Evolutionary conservation across 1,284 basidiomycete species (phyloP).

Genomic region (Fomitopsis schrenkii): DNA sequence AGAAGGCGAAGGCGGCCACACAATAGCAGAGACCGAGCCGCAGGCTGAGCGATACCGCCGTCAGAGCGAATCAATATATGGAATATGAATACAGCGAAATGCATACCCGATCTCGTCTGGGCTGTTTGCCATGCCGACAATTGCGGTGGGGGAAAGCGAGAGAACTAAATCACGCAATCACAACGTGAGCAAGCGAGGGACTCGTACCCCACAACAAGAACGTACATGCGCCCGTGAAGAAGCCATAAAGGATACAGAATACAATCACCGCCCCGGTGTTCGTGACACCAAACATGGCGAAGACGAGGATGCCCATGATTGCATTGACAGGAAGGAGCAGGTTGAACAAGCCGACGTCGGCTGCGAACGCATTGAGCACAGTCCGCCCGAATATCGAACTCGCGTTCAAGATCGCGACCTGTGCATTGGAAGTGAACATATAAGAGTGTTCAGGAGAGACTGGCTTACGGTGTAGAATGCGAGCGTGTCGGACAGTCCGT

Average conservation of each 20-base stretch:
- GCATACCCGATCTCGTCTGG: slow-evolving; percentile 2
- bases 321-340: slow-evolving; percentile 8
- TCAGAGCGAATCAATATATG: background rate
- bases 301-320: slow-evolving; percentile 12
- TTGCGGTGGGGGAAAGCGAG: background rate
- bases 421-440: background rate
- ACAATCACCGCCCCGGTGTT: slow-evolving; percentile 12
- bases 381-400: slow-evolving; percentile 15
- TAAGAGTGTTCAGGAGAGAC: background rate
- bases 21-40: slow-evolving; percentile 3
- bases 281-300: slow-evolving; percentile 19
- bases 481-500: slow-evolving; percentile 16
- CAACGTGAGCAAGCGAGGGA: background rate
- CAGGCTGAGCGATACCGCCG: background rate
- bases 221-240: slow-evolving; percentile 23
- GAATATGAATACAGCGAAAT: background rate
- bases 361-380: slow-evolving; percentile 16
- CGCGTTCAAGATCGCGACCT: slow-evolving; percentile 22
- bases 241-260: slow-evolving; percentile 23
- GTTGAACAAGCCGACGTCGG: slow-evolving; percentile 19
- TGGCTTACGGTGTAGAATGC: slow-evolving; percentile 19
- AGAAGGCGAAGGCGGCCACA: background rate
- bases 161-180: background rate
- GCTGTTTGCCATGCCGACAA: background rate
- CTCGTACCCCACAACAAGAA: background rate